Evolutionary conservation across 2,329 filamentous ascomycete species (phyloP).

Genomic region (Dothidotthia symphoricarpi): DNA sequence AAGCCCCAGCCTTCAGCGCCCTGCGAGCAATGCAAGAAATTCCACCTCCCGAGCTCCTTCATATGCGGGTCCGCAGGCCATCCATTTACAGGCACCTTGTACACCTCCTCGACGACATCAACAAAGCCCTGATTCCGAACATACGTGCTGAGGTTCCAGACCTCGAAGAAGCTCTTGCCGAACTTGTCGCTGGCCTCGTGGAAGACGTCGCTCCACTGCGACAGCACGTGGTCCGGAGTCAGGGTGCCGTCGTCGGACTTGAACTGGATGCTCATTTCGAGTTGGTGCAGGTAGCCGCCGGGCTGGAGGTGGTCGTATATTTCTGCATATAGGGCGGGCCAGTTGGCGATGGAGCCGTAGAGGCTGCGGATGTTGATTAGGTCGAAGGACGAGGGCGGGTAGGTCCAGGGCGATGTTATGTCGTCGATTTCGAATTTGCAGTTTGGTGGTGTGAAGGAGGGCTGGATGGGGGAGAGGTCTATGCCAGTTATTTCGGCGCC

Average conservation of each 20-base stretch:
- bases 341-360: slow-evolving; percentile 46
- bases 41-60: slow-evolving; percentile 37
- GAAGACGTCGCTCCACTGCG: slow-evolving; percentile 27
- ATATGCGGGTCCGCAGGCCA: slow-evolving; percentile 31
- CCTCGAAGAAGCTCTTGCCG: slow-evolving; percentile 28
- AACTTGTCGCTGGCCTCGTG: slow-evolving; percentile 23
- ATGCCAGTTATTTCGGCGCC: slow-evolving; percentile 45
- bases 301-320: slow-evolving; percentile 29
- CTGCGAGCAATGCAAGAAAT: slow-evolving; percentile 30
- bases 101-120: slow-evolving; percentile 26
- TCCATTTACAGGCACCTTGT: slow-evolving; percentile 30
- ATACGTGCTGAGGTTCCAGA: slow-evolving; percentile 25
- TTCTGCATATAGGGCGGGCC: slow-evolving; percentile 41
- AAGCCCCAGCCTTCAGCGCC: slow-evolving; percentile 31
- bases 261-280: slow-evolving; percentile 44
- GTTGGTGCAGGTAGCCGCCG: slow-evolving; percentile 43
- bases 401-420: slow-evolving; percentile 42
- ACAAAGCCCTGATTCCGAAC: slow-evolving; percentile 29
- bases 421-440: slow-evolving; percentile 50
- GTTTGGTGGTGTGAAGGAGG: slow-evolving; percentile 46
- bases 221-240: slow-evolving; percentile 27
- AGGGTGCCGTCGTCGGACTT: slow-evolving; percentile 42
- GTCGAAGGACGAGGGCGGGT: slow-evolving; percentile 31
- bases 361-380: slow-evolving; percentile 47
- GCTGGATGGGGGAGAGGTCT: slow-evolving; percentile 51